Percentiles rank a stretch among this genome's conserved stretches.
Evolutionary conservation across 129 eudicot genomes (phyloP).

Genomic region (Daucus carota): DNA sequence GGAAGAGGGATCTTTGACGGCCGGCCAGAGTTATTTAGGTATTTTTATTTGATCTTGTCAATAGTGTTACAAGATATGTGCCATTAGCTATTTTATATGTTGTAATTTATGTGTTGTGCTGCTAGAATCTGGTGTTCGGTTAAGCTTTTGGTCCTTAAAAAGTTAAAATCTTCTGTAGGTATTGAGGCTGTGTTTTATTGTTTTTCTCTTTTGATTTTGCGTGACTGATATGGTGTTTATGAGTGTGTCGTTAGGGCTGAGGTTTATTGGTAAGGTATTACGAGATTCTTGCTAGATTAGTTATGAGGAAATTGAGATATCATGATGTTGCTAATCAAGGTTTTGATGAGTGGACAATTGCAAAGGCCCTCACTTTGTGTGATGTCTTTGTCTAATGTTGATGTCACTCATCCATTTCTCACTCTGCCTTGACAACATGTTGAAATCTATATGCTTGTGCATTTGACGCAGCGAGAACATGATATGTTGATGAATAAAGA

Average conservation of each 20-base stretch:
- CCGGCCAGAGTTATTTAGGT: too few relatives aligned
- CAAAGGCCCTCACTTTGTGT: conserved; percentile 67
- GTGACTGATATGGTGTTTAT: not conserved
- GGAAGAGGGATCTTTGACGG: too few relatives aligned
- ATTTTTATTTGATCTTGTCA: too few relatives aligned
- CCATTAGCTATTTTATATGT: too few relatives aligned
- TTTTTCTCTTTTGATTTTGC: not conserved
- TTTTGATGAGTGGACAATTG: conserved; percentile 68
- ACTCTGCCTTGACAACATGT: conserved; percentile 81
- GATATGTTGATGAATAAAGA: conserved; percentile 52
- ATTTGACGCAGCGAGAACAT: conserved; percentile 54
- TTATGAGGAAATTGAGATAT: conserved; percentile 66
- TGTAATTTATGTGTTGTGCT: too few relatives aligned
- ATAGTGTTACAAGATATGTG: too few relatives aligned
- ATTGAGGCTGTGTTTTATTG: too few relatives aligned
- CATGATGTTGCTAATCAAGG: conserved; percentile 33
- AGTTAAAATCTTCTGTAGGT: too few relatives aligned
- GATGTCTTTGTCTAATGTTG: conserved; percentile 81
- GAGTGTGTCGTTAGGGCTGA: not conserved
- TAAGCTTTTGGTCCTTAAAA: too few relatives aligned
- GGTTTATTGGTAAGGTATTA: not conserved
- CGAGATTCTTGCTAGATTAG: conserved; percentile 15
- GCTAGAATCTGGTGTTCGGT: too few relatives aligned
- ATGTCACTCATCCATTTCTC: conserved; percentile 81
- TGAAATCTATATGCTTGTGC: conserved; percentile 50